Evolutionary conservation across 805 yeast species (phyloP).

Genomic region (Schizosaccharomyces lindneri): DNA sequence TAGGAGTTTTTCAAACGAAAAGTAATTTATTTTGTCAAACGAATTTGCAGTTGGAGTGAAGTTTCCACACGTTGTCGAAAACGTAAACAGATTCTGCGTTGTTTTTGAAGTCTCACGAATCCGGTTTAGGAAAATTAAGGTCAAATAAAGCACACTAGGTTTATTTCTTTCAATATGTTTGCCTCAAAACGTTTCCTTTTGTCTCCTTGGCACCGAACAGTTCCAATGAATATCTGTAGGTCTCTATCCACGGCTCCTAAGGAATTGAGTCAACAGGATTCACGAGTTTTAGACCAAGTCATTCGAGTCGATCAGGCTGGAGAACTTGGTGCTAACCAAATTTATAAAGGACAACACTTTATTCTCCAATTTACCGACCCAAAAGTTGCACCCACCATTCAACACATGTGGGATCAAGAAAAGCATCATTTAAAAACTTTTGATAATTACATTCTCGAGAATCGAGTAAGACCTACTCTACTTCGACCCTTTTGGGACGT

Average conservation of each 20-base stretch:
- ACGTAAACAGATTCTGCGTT: too few species aligned
- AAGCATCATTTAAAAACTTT: slow-evolving; percentile 73
- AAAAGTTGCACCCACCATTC: slow-evolving; percentile 48
- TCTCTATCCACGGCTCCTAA: background rate
- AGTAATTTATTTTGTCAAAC: too few species aligned
- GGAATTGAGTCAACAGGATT: background rate
- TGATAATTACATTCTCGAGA: slow-evolving; percentile 44
- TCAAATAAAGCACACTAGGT: too few species aligned
- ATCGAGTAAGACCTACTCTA: slow-evolving; percentile 74
- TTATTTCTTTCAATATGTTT: too few species aligned
- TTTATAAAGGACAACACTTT: slow-evolving; percentile 71
- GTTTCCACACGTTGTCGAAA: too few species aligned
- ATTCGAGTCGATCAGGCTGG: slow-evolving; percentile 95
- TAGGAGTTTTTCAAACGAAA: too few species aligned
- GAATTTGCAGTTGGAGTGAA: too few species aligned
- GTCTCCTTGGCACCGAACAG: too few species aligned
- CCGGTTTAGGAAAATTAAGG: too few species aligned
- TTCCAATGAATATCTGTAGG: too few species aligned
- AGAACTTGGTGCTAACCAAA: slow-evolving; percentile 83
- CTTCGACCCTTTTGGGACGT: slow-evolving; percentile 81
- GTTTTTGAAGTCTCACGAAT: too few species aligned
- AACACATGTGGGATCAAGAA: slow-evolving; percentile 98
- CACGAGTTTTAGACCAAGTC: slow-evolving; percentile 2
- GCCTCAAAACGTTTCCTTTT: too few species aligned
- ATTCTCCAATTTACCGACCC: slow-evolving; percentile 43